Evolutionary conservation across 495 filamentous ascomycete genomes (phyloP), one percentile per base, ranked within the genome.

Genomic region (Xylaria venustula): DNA sequence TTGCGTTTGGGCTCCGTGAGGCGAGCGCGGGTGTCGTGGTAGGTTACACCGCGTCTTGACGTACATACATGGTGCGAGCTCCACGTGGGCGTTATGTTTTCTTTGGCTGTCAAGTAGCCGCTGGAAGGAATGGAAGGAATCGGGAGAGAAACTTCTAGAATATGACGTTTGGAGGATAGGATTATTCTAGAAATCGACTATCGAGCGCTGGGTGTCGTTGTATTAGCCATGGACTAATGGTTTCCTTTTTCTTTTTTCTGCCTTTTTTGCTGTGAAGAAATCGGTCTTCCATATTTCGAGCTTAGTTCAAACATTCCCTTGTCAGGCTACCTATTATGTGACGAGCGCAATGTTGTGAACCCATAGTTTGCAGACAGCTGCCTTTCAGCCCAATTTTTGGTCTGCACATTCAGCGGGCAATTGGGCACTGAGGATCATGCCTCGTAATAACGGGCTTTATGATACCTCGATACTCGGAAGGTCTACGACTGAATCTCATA

Each of bases 71-170:
- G 49, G 48, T 36, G 28, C 40, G 26, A 36, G 28, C 28, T 25
- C 57, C 57, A 60, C 57, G 57, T 60, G 57, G 57, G 37, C 26
- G n/a, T 19, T n/a, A 52, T 30, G 46, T 36, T 45, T 36, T 19
- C 47, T 34, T 15, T n/a, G 19, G 6, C 5, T 26, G 9, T 51
- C n/a, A n/a, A n/a, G n/a, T n/a, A n/a, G n/a, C n/a, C n/a, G n/a
- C n/a, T n/a, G 1, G n/a, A 51, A 37, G 30, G 17, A 28, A n/a
- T 51, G 15, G n/a, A 51, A n/a, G 17, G n/a, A 17, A 15, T 25
- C 14, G 6, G n/a, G 2, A 6, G 19, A 15, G 17, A 37, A 32
- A 26, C 7, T 3, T 51, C 47, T 12, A 46, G 46, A 36, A 41
- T 15, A 37, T 4, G 25, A 6, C 2, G 2, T 36, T 11, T 37